These are phyloP conservation scores for Tricharina praecox DNA, from an alignment of 495 filamentous ascomycete genomes.

Conservation along the genomic window DNA sequence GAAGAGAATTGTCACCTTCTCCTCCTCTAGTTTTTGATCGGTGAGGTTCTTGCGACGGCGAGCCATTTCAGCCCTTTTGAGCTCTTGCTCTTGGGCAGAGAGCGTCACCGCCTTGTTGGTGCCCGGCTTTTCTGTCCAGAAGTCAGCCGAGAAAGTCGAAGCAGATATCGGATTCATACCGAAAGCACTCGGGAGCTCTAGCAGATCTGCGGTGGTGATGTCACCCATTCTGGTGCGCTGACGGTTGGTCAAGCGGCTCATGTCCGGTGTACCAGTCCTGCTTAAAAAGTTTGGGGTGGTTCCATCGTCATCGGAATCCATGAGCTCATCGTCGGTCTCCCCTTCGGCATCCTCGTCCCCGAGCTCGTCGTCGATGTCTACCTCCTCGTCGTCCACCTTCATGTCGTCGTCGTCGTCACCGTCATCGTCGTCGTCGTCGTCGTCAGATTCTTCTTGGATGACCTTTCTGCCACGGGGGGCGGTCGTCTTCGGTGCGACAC, in stretches of 20 bases:
- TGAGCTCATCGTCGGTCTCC: conserved; percentile 37
- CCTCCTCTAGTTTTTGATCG: conserved; percentile 95
- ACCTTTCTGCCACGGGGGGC: conserved; percentile 18
- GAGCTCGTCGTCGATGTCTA: conserved; percentile 33
- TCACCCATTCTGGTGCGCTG: conserved; percentile 63
- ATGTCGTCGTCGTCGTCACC: conserved; percentile 38
- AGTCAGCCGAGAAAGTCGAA: too few relatives aligned
- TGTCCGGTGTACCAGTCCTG: conserved; percentile 42
- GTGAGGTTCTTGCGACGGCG: conserved; percentile 86
- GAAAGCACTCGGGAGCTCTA: conserved; percentile 66
- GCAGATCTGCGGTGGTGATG: conserved; percentile 47
- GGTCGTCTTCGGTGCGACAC: conserved; percentile 2
- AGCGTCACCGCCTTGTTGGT: conserved; percentile 30
- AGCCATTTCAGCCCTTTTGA: conserved; percentile 93
- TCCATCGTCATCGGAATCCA: conserved; percentile 43
- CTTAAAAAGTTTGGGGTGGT: conserved; percentile 21
- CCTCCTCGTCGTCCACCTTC: conserved; percentile 30
- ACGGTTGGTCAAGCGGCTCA: conserved; percentile 73
- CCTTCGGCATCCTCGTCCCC: conserved; percentile 44
- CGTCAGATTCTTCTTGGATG: conserved; percentile 36
- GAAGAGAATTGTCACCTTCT: conserved; percentile 48
- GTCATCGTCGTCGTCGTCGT: conserved; percentile 33
- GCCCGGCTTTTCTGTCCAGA: conserved; percentile 13
- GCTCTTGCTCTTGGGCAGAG: conserved; percentile 85
- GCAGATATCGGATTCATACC: too few relatives aligned